Base-by-base conservation (phyloP, 2,329 filamentous ascomycete species). In the Calonectria multiphialidica region DNA sequence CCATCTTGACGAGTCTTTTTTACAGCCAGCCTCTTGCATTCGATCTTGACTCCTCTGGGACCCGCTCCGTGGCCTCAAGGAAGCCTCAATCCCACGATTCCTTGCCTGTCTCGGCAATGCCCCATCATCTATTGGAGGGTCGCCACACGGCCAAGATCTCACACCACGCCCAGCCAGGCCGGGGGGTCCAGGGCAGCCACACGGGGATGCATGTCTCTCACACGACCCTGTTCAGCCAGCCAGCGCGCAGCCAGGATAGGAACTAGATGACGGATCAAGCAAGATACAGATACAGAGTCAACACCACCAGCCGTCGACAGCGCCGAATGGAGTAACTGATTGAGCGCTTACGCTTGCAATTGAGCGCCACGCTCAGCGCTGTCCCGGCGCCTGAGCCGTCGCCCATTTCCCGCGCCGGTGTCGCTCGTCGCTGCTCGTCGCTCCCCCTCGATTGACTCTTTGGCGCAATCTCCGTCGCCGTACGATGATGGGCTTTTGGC, bases 381-480 rank as follows among this genome's bases (percentile, higher is more conserved):
- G 45, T 30, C 40, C 12, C 23, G 33, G 37, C 40, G 10, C 30
- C 45, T 59, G 57, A 74, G 35, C 18, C 12, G 40, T 59, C 37
- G 18, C 44, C 28, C 37, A 50, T 55, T 16, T 68, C 49, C 42
- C n/a, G 63, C 37, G 44, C 49, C 55, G 25, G 28, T 30, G 33
- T 74, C 62, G 47, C 68, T 49, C 33, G 16, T 57, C 55, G 40
- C 45, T n/a, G n/a, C n/a, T n/a, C n/a, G n/a, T n/a, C n/a, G n/a
- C n/a, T n/a, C n/a, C 25, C 16, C 47, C 42, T 74, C 23, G 50
- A 76, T 71, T 78, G 68, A 63, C 65, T 73, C 66, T 63, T 66
- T 61, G 49, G 40, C 30, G 44, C 69, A 47, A 35, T 67, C 18
- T 72, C 33, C n/a, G 66, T 25, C 66, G 37, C 64, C 64, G 59